Base-by-base conservation (phyloP, 257 asterid species). In the Paulownia fortunei region DNA sequence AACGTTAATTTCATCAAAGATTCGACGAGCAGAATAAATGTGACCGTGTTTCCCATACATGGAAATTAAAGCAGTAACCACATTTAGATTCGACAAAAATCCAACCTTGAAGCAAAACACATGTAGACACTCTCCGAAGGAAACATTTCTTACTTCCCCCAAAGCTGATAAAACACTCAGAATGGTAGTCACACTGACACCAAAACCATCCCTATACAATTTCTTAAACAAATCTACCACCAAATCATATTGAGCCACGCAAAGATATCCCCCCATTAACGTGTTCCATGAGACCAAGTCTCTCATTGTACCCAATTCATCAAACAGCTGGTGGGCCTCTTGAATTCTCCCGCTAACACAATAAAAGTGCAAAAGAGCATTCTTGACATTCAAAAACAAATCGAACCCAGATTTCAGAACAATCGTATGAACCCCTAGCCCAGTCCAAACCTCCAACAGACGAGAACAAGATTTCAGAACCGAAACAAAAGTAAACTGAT, bases 211-310 rank as follows among this genome's bases (percentile, higher is more conserved):
- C 37, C 76, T 36, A 42, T 2, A 16, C 39, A 89, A 64, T 49
- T 84, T 69, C 62, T 55, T 74, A 51, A 89, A 90, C 82, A 89
- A 75, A 79, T 81, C 66, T 23, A 89, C 5, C 41, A 84, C 89
- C 59, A 79, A 72, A 37, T 41, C 74, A 78, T 76, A 74, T 27
- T 76, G 59, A 52, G 78, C 26, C 16, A 63, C 75, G 39, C 66
- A 59, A 34, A 88, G 88, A 83, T 87, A 91, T 19, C 95, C 91
- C 42, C 95, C 93, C 90, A 89, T 89, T 78, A 89, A 81, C 0
- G 84, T 87, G 77, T 83, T 92, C 92, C 90, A 88, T 0, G 92
- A 81, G 41, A 88, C 88, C 80, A 86, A 34, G 65, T 92, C 93
- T 71, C 49, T 88, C 62, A 3, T 74, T 26, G 16, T 79, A 2